Base-by-base conservation (phyloP, 306 rosid species). In the Corylus heterophylla region DNA sequence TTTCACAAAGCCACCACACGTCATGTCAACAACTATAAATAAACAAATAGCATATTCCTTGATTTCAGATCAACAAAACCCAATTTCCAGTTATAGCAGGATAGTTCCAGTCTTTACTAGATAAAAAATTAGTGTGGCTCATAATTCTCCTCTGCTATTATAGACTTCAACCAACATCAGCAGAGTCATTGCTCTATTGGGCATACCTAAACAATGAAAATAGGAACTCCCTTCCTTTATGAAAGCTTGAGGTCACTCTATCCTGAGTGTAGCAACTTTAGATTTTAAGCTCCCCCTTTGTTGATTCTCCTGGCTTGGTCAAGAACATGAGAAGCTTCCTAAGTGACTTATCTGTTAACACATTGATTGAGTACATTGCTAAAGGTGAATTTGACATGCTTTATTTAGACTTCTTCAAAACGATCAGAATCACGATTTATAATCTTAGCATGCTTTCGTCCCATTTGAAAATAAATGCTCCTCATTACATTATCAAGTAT, bases 361-460 rank as follows among this genome's bases (percentile, higher is more conserved):
- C 10, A 70, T 47, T 45, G 31, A 47, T 37, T 69, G n/a, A 6
- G 2, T 2, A 69, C 12, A 45, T 25, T 47, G 54, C 55, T 71
- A 47, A 25, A 47, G 39, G 56, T 71, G 39, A 27, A 50, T 49
- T 48, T 48, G 8, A 7, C 44, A 47, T 14, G 12, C 16, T 50
- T 61, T 39, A 42, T 25, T 51, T 56, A 72, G 56, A 83, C 66
- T 67, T 45, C 25, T 75, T 35, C 66, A 29, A 31, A 44, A 52
- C 51, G 44, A 52, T 18, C 29, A 54, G 55, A 37, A 75, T 63
- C 27, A 73, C 10, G 37, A 54, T 66, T 76, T 78, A n/a, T 55
- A 59, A 81, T 61, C 14, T 61, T 49, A 64, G 58, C 2, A 76
- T 75, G 67, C 58, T 66, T 66, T 20, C 59, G 84, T 78, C 73